Evolutionary conservation across 116 monocot species (phyloP), one percentile per base, ranked within the genome.

Genomic region (Cymodocea nodosa): DNA sequence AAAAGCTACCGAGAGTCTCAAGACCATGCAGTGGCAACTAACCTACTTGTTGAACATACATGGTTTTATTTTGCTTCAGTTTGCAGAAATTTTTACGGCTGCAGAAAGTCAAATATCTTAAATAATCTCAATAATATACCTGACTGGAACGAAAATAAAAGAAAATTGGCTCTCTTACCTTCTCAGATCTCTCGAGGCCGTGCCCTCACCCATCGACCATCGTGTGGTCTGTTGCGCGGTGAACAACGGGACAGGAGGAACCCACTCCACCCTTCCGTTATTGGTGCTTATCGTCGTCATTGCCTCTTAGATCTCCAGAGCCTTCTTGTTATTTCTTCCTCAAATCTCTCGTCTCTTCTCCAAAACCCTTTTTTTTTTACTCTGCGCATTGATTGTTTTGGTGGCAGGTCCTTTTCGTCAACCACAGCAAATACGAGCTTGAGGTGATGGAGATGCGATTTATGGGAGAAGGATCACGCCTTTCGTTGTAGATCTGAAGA

Each of bases 401-500:
- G 5, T 3, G 54, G 17, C 54, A 54, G 54, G 17, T 16, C 54
- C 54, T 16, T 20, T 4, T 54, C 19, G 19, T 16, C 54, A 54
- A 20, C 35, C 15, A 14, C 10, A 37, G 34, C 10, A 37, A 61
- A 15, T 36, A 58, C 25, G 1, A 25, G 58, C 58, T 58, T 58
- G 25, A 58, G 23, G 58, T 58, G 25, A 25, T 39, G 61, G 35
- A 61, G 61, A 16, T 35, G 37, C 18, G 61, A 37, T 61, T 61
- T 36, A 6, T 61, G 20, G 61, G 30, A n/a, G 37, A 64, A 64
- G 49, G 64, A 23, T 64, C 23, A 5, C 64, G 44, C 49, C 4
- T 64, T 64, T 64, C 15, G 23, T 50, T 22, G 44, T 35, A 64
- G 64, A 64, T 64, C 49, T 64, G 36, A 16, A 44, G 22, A n/a